A percentile compares a stretch with the other conserved stretches of the same genome.
These are phyloP conservation scores for Coprinopsis strossmayeri DNA, from an alignment of 768 basidiomycete species.

Conservation along the genomic window DNA sequence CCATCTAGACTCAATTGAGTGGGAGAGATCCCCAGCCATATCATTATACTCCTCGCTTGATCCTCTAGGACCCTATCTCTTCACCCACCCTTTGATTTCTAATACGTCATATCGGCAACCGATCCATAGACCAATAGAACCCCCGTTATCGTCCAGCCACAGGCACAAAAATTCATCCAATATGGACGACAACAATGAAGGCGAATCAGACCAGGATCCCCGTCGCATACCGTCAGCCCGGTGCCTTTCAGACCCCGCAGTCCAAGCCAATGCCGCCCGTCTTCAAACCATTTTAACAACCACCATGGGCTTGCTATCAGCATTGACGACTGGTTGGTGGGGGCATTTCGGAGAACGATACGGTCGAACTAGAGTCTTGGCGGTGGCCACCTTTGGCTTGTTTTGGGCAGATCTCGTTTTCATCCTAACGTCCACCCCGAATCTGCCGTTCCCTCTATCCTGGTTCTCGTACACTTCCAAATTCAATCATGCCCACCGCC, in stretches of 20 bases:
- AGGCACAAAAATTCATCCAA: slow-evolving; percentile 1
- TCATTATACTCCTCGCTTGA: slow-evolving; percentile 11
- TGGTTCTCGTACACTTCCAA: slow-evolving; percentile 14
- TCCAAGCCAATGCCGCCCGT: slow-evolving; percentile 64
- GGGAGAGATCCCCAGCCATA: slow-evolving; percentile 3
- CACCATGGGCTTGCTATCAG: slow-evolving; percentile 73
- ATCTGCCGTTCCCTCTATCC: slow-evolving; percentile 39
- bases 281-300: slow-evolving; percentile 74
- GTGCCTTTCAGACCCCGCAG: slow-evolving; percentile 44
- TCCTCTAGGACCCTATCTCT: slow-evolving; percentile 22
- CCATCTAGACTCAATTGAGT: not conserved
- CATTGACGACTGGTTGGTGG: slow-evolving; percentile 88
- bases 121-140: not conserved
- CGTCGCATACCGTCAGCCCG: slow-evolving; percentile 25
- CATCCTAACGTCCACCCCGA: slow-evolving; percentile 70
- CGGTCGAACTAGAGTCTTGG: slow-evolving; percentile 75
- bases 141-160: slow-evolving; percentile 4
- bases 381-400: slow-evolving; percentile 58
- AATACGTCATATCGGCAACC: not conserved
- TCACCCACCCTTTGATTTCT: slow-evolving; percentile 11
- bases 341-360: slow-evolving; percentile 73
- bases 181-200: slow-evolving; percentile 21
- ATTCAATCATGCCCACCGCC: slow-evolving; percentile 59
- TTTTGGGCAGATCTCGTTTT: slow-evolving; percentile 66
- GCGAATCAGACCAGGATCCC: slow-evolving; percentile 5